A percentile compares a stretch with the other conserved stretches of the same genome.
These are phyloP conservation scores for Pleurozium schreberi DNA, from an alignment of 225 moss, liverwort and hornwort species.

Conservation along the genomic window DNA sequence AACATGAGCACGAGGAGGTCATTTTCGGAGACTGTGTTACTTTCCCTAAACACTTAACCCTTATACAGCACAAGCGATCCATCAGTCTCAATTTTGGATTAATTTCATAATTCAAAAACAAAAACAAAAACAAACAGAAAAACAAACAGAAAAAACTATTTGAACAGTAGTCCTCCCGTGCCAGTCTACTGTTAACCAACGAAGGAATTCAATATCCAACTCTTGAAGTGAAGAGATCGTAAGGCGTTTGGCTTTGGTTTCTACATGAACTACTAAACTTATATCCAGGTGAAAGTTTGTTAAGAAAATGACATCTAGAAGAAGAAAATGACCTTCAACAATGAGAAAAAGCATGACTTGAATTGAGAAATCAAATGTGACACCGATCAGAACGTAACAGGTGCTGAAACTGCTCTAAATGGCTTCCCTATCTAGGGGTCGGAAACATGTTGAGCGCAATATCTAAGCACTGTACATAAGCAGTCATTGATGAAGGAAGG, in stretches of 20 bases:
- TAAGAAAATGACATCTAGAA: neutral
- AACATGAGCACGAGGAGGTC: neutral
- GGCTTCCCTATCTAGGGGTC: neutral
- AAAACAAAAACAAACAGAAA: too few species aligned
- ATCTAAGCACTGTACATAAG: too few species aligned
- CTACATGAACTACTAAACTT: neutral
- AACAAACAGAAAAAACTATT: too few species aligned
- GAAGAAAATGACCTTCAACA: neutral
- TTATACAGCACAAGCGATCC: neutral
- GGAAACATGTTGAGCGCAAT: neutral
- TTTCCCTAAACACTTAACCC: neutral
- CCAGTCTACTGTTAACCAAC: neutral
- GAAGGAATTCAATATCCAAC: neutral
- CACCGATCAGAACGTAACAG: neutral
- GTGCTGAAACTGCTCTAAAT: neutral
- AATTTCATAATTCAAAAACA: neutral
- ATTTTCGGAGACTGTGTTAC: neutral
- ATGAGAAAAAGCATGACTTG: neutral
- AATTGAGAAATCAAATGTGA: neutral
- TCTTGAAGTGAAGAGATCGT: neutral
- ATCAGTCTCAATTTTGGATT: neutral
- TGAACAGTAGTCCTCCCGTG: neutral
- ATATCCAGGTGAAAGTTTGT: neutral
- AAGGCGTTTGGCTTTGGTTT: neutral
- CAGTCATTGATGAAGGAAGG: neutral